A percentile compares a stretch with the other conserved stretches of the same genome.
phyloP scores from a whole-genome alignment of 352 stramenopile species.

The Pythium pyrilobum region DNA sequence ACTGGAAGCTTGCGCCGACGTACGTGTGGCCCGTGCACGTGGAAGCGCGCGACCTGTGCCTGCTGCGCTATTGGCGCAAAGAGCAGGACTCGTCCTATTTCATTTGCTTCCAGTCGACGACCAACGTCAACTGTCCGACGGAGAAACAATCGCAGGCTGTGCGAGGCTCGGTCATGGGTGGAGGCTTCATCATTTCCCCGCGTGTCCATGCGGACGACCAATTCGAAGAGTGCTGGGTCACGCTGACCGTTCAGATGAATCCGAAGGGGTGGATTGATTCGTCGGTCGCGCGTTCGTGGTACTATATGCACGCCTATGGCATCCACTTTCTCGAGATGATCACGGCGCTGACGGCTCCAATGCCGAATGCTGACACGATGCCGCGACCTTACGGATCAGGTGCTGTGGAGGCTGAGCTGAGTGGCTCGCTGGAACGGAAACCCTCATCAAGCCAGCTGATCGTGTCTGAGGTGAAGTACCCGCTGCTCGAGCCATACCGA shows the following conservation, averaged over 20 bases:
- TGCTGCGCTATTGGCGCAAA: slow-evolving; percentile 81
- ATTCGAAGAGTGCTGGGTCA: slow-evolving; percentile 76
- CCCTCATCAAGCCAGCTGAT: slow-evolving; percentile 29
- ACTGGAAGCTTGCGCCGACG: slow-evolving; percentile 65
- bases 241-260: slow-evolving; percentile 76
- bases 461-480: slow-evolving; percentile 53
- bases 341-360: slow-evolving; percentile 23
- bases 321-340: slow-evolving; percentile 80
- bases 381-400: slow-evolving; percentile 6
- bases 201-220: slow-evolving; percentile 45
- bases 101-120: slow-evolving; percentile 84
- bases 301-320: slow-evolving; percentile 73
- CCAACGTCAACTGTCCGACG: slow-evolving; percentile 43
- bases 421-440: not conserved
- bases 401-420: not conserved
- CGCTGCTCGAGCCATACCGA: slow-evolving; percentile 56
- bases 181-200: slow-evolving; percentile 63
- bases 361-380: slow-evolving; percentile 4
- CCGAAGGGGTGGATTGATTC: slow-evolving; percentile 74
- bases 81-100: slow-evolving; percentile 78
- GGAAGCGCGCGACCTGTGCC: slow-evolving; percentile 60
- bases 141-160: slow-evolving; percentile 25
- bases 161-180: slow-evolving; percentile 57
- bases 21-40: slow-evolving; percentile 70
- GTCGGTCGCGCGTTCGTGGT: slow-evolving; percentile 48